phyloP scores from a whole-genome alignment of 2,329 filamentous ascomycete species.

The Colletotrichum horii region DNA sequence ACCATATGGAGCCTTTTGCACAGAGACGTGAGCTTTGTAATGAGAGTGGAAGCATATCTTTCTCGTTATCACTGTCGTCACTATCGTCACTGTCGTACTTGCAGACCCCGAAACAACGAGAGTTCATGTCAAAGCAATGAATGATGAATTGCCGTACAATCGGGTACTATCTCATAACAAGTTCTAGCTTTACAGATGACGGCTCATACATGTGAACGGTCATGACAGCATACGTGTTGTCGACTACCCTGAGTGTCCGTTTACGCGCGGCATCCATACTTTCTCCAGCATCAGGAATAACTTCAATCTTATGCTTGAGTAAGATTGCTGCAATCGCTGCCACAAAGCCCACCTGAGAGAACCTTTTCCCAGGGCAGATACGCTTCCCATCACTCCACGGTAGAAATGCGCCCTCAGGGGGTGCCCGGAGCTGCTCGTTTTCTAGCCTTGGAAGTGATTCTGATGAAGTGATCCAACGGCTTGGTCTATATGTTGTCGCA shows the following conservation, averaged over 20 bases:
- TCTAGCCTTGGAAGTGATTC: not conserved
- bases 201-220: not conserved
- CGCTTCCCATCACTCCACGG: not conserved
- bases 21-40: not conserved
- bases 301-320: not conserved
- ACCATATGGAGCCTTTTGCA: not conserved
- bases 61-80: not conserved
- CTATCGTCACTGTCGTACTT: not conserved
- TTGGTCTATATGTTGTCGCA: not conserved
- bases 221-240: not conserved
- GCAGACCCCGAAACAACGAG: not conserved
- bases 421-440: not conserved
- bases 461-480: not conserved
- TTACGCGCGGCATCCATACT: not conserved
- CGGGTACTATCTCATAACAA: not conserved
- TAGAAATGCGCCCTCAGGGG: not conserved
- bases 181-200: not conserved
- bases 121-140: not conserved
- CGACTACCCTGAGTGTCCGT: not conserved
- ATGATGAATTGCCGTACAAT: not conserved
- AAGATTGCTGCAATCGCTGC: not conserved
- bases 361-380: not conserved
- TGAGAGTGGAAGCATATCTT: not conserved
- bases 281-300: not conserved
- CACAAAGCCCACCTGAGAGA: not conserved